Conservation (phyloP, 2,329 filamentous ascomycete species). For the Monilinia laxa region DNA sequence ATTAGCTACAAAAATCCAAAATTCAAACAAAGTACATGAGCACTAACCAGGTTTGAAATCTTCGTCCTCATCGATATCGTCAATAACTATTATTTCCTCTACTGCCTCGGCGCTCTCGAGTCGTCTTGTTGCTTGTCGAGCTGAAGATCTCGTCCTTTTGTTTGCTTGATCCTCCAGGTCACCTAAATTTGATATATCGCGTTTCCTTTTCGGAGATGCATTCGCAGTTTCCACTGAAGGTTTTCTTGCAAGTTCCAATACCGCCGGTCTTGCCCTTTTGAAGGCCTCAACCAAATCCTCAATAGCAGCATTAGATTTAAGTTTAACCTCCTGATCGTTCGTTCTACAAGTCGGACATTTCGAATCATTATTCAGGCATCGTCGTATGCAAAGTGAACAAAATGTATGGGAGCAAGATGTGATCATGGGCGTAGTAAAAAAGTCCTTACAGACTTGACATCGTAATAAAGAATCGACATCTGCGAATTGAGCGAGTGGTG, state of each 20-base stretch:
- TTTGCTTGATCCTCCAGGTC: slow-evolving; percentile 39
- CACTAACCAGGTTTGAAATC: slow-evolving; percentile 37
- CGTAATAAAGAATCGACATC: slow-evolving; percentile 81
- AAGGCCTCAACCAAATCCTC: slow-evolving; percentile 85
- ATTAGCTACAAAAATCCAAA: slow-evolving; percentile 18
- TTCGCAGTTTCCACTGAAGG: slow-evolving; percentile 36
- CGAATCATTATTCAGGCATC: slow-evolving; percentile 77
- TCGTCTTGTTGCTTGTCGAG: slow-evolving; percentile 47
- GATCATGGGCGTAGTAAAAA: slow-evolving; percentile 91
- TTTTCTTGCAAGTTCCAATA: slow-evolving; percentile 63
- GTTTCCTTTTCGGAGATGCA: slow-evolving; percentile 54
- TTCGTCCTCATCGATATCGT: slow-evolving; percentile 35
- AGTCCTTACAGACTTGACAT: slow-evolving; percentile 98
- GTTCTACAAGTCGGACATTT: slow-evolving; percentile 84
- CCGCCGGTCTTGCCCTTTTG: slow-evolving; percentile 57
- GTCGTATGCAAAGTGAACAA: slow-evolving; percentile 91
- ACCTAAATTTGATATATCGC: slow-evolving; percentile 36
- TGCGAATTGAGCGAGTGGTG: slow-evolving; percentile 63
- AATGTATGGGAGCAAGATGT: slow-evolving; percentile 95
- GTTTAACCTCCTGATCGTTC: slow-evolving; percentile 76
- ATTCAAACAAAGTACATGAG: not conserved
- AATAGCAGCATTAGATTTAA: slow-evolving; percentile 81
- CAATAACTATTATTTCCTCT: slow-evolving; percentile 40
- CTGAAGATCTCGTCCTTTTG: slow-evolving; percentile 55
- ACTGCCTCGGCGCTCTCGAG: slow-evolving; percentile 32